Conservation (phyloP, 1,284 basidiomycete species). For the Omphalotus olearius region DNA sequence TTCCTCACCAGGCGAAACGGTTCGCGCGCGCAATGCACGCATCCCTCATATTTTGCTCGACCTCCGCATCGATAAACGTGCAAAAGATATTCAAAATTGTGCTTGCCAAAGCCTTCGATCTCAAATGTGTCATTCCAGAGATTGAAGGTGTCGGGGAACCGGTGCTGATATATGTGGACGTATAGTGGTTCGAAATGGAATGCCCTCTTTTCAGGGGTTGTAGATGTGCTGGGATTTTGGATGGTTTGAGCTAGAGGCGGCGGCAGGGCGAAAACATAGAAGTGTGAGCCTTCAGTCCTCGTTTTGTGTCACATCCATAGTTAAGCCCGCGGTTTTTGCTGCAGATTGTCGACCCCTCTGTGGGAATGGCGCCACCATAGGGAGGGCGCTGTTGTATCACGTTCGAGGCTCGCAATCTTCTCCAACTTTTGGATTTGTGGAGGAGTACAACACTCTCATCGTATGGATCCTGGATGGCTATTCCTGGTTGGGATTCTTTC, state of each 20-base stretch:
- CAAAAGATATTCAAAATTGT: slow-evolving; percentile 99
- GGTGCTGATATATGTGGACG: slow-evolving; percentile 88
- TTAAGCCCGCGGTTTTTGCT: neutral
- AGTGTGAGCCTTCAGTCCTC: slow-evolving; percentile 15
- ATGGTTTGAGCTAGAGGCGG: slow-evolving; percentile 11
- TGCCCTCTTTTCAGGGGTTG: slow-evolving; percentile 5
- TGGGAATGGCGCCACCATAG: slow-evolving; percentile 22
- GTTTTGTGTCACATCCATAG: neutral
- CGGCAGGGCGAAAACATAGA: slow-evolving; percentile 25
- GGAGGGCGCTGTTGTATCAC: slow-evolving; percentile 28
- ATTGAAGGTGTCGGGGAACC: slow-evolving; percentile 94
- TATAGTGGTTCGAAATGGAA: slow-evolving; percentile 34
- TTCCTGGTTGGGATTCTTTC: neutral
- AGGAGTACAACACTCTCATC: neutral
- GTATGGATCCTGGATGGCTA: neutral
- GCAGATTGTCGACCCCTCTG: slow-evolving; percentile 20
- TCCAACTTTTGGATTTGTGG: neutral
- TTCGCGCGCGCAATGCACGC: slow-evolving; percentile 99
- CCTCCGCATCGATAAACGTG: slow-evolving; percentile 96
- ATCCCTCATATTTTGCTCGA: slow-evolving; percentile 97
- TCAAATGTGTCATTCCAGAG: slow-evolving; percentile 95
- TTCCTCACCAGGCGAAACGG: slow-evolving; percentile 81
- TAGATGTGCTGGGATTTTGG: slow-evolving; percentile 2
- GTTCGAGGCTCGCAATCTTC: slow-evolving; percentile 16
- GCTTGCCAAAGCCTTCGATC: slow-evolving; percentile 84